A percentile compares a stretch with the other conserved stretches of the same genome.
Conservation (phyloP, 257 asterid genomes). For the Capsicum baccatum region DNA sequence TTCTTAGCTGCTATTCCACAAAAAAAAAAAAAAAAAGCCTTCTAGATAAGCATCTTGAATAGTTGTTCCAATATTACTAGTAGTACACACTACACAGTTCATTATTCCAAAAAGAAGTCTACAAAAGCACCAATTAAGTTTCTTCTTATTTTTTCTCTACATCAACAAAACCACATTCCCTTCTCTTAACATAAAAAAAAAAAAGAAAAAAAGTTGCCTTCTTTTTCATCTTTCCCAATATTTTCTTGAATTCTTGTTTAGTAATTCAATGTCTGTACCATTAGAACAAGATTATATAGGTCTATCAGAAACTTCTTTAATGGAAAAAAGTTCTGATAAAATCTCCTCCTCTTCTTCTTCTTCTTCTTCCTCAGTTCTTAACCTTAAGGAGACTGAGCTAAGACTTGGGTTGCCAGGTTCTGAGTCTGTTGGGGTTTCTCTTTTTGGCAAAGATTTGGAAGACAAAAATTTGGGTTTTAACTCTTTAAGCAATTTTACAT, state of each 20-base stretch:
- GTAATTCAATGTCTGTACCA: slow-evolving; percentile 54
- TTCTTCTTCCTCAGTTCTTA: slow-evolving; percentile 35
- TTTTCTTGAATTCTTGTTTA: slow-evolving; percentile 19
- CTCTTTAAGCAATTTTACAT: slow-evolving; percentile 47
- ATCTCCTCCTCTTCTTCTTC: slow-evolving; percentile 28
- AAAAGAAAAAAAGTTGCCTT: slow-evolving; percentile 32
- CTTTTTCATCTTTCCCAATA: slow-evolving; percentile 28
- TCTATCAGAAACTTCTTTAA: slow-evolving; percentile 54
- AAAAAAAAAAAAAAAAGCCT: neutral
- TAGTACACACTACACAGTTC: neutral
- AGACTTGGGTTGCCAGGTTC: slow-evolving; percentile 92
- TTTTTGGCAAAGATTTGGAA: slow-evolving; percentile 65
- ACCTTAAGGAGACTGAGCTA: slow-evolving; percentile 74
- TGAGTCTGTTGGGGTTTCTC: slow-evolving; percentile 58
- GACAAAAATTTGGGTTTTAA: slow-evolving; percentile 45
- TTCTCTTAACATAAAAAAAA: slow-evolving; percentile 21
- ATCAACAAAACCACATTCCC: slow-evolving; percentile 31
- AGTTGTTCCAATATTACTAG: slow-evolving; percentile 4
- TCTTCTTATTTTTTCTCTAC: slow-evolving; percentile 40
- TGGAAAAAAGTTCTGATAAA: slow-evolving; percentile 51
- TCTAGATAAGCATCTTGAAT: slow-evolving; percentile 25
- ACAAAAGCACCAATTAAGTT: slow-evolving; percentile 59
- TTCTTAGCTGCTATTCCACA: neutral
- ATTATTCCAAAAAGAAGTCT: slow-evolving; percentile 34
- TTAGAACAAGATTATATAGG: slow-evolving; percentile 73